Evolutionary conservation across 257 asterid genomes (phyloP), one percentile per base, ranked within the genome.

Genomic region (Datura wrightii): DNA sequence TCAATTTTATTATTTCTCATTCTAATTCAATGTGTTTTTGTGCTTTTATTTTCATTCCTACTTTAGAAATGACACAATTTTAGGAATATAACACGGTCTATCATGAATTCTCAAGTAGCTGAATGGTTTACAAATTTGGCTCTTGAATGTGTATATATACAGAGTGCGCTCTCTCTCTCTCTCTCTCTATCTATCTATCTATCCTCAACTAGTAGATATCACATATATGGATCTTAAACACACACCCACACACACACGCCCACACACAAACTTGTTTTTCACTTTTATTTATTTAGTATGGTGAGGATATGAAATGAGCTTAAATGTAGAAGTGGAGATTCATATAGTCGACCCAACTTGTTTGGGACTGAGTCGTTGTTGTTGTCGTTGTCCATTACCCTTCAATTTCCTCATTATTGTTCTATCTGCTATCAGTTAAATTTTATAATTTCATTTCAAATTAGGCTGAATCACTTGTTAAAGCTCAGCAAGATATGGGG

Each of bases 401-500:
- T 24, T 76, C 46, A 76, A 37, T 76, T 76, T 46, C 50, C 24
- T 56, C 60, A 83, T 56, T 10, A 13, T 56, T 58, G 50, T 59
- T 6, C 67, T 72, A 42, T 44, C 56, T 58, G 37, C 41, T 78
- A 71, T 19, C 65, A 50, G 62, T 76, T 76, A 41, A 41, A 83
- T 60, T 39, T 50, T 76, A 52, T 86, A 44, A 54, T 34, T 82
- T 83, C 10, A 50, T 83, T 82, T 55, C 67, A 67, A 67, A 85
- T 82, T 86, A 96, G 99, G 98, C 98, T 13, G 98, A 96, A 90
- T 89, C 90, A 56, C 89, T 94, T 88, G 97, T 94, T 84, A 95
- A 95, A 88, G 97, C 94, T 80, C 99, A 95, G 56, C 95, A 94
- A 87, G 95, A 91, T 87, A 84, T 97, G 94, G 98, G 97, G 65